A percentile compares a stretch with the other conserved stretches of the same genome.
Evolutionary conservation across 495 filamentous ascomycete species (phyloP).

Genomic region (Xylaria bambusicola): DNA sequence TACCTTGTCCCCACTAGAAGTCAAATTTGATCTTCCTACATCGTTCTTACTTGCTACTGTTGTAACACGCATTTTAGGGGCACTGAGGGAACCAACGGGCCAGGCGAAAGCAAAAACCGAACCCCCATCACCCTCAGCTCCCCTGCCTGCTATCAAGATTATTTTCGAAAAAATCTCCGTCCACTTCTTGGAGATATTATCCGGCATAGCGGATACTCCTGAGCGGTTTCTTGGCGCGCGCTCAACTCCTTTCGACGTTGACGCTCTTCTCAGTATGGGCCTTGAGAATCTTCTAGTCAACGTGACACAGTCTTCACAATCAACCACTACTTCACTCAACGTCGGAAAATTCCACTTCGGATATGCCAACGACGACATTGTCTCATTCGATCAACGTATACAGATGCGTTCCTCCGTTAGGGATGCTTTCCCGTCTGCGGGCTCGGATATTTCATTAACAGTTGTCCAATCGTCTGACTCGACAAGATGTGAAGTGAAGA

Average conservation of each 20-base stretch:
- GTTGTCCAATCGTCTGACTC: conserved; percentile 52
- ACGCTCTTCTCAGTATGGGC: conserved; percentile 53
- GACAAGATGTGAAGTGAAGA: conserved; percentile 70
- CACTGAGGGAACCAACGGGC: conserved; percentile 37
- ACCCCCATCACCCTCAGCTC: conserved; percentile 27
- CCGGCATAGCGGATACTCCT: conserved; percentile 45
- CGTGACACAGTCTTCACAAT: conserved; percentile 31
- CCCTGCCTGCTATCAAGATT: conserved; percentile 50
- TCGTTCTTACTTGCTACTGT: conserved; percentile 67
- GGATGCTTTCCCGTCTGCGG: conserved; percentile 58
- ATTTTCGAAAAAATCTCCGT: conserved; percentile 56
- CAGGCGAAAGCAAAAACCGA: conserved; percentile 22
- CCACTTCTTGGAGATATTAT: conserved; percentile 66
- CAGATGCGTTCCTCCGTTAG: conserved; percentile 72
- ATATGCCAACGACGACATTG: conserved; percentile 68
- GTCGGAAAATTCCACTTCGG: conserved; percentile 73
- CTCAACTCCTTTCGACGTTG: conserved; percentile 36
- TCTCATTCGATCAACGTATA: conserved; percentile 69
- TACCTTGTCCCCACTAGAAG: conserved; percentile 54
- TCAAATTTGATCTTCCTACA: conserved; percentile 68
- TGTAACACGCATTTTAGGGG: conserved; percentile 53
- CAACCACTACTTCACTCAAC: conserved; percentile 45
- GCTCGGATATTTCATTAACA: conserved; percentile 67
- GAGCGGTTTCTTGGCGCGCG: conserved; percentile 37
- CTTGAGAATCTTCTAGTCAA: conserved; percentile 48